Evolutionary conservation across 164 flowering plant genomes (phyloP), one percentile per base, ranked within the genome.

Genomic region (Chloranthus sessilifolius): DNA sequence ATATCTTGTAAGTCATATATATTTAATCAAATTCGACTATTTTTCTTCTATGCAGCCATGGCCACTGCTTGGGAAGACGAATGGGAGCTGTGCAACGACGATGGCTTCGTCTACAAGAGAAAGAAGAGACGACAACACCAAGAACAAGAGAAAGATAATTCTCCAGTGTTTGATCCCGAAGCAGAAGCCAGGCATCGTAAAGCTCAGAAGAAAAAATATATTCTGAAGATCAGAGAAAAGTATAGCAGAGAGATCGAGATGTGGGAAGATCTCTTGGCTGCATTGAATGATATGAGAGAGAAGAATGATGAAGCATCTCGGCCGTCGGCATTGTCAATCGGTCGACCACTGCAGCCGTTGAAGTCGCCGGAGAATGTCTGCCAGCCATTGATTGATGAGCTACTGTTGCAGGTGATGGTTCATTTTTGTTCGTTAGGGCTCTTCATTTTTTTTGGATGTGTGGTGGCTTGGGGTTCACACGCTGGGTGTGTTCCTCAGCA

Each of bases 51-150:
- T n/a, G n/a, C n/a, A n/a, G n/a, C n/a, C n/a, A n/a, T n/a, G n/a
- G n/a, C n/a, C n/a, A n/a, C n/a, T n/a, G n/a, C n/a, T n/a, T 7
- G 39, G 26, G 63, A 53, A 23, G 64, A 40, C 15, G 88, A 83
- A 16, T 82, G 88, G 87, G 89, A 80, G 61, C 64, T 77, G 25
- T 65, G 74, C 62, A 79, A 81, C 74, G 92, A 86, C 60, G 82
- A 77, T 30, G 95, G 88, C 30, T 82, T 86, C 69, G 70, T 80
- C 56, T 80, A 75, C 82, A 77, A 73, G 64, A 67, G 85, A 41
- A 60, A 69, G 68, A 81, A 70, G 65, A 73, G 67, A 36, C 57
- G 71, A 36, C 52, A 36, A 5, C 34, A 43, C 26, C 17, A 47
- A n/a, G n/a, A n/a, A 24, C 31, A 58, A 52, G 46, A 40, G n/a